Evolutionary conservation across 2,329 filamentous ascomycete species (phyloP), one percentile per base, ranked within the genome.

Genomic region (Fusarium transvaalense): DNA sequence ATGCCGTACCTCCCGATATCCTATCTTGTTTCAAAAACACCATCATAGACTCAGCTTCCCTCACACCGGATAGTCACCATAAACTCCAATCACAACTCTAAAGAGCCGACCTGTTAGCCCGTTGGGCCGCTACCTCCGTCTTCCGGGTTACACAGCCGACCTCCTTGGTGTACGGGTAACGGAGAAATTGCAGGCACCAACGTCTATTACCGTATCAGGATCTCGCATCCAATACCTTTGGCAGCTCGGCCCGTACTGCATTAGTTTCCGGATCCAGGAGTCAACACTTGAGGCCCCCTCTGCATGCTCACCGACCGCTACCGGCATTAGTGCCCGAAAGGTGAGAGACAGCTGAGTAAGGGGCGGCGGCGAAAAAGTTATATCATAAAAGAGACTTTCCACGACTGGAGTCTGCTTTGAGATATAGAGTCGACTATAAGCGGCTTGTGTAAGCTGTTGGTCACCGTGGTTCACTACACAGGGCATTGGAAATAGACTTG

Each of bases 201-300:
- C 31, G 37, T 38, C 21, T 21, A n/a, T 62, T 56, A 7, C 35
- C 54, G 43, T 52, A 64, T 65, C n/a, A 10, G 56, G 48, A 43
- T 56, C 41, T 38, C 23, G 34, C 29, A 35, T 47, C 46, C 53
- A 37, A 38, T 17, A 23, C 47, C 17, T 51, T 43, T 66, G 52
- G 57, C 66, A 69, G 39, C 62, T 69, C 66, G 66, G 66, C 56
- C 56, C 48, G 61, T 48, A 56, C 63, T 56, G 56, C 66, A 67
- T 69, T 68, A 66, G 61, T 51, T 51, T 34, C 65, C 56, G 46
- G 53, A 39, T 35, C 43, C 54, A 39, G 54, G 42, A 61, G 29
- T 35, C 37, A 37, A 23, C 27, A 13, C 12, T 65, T 65, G 62
- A 66, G 62, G 61, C 62, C 61, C 39, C 61, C 62, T 3, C 29